Evolutionary conservation across 192 early-diverging fungal species (phyloP).

Genomic region (Coemansia sp.): DNA sequence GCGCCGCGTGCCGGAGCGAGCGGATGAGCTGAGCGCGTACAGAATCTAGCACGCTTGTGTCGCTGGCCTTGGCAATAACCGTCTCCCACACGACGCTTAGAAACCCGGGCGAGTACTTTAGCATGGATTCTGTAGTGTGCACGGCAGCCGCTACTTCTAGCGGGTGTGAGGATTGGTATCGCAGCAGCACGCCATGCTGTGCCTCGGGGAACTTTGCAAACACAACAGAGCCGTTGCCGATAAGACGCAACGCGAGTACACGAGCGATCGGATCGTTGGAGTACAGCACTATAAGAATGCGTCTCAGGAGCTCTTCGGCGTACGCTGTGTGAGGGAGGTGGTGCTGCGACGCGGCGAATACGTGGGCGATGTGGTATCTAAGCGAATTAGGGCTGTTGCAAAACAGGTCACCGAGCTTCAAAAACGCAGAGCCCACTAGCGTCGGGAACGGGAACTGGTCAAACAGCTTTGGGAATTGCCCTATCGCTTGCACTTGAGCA

Average conservation of each 20-base stretch:
- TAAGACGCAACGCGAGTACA: conserved; percentile 44
- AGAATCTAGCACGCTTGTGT: conserved; percentile 22
- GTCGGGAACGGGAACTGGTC: conserved; percentile 56
- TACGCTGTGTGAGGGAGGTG: conserved; percentile 47
- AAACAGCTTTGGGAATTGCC: conserved; percentile 52
- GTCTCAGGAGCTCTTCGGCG: conserved; percentile 49
- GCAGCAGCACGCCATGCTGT: conserved; percentile 53
- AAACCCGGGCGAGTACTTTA: conserved; percentile 50
- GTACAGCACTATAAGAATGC: conserved; percentile 49
- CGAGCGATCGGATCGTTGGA: conserved; percentile 56
- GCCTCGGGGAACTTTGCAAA: conserved; percentile 52
- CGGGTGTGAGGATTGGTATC: conserved; percentile 49
- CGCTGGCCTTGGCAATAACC: conserved; percentile 34
- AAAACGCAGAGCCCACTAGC: conserved; percentile 53
- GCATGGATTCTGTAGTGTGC: conserved; percentile 46
- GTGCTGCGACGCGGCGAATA: conserved; percentile 39
- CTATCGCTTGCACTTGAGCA: conserved; percentile 49
- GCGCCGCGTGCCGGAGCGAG: conserved; percentile 47
- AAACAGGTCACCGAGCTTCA: conserved; percentile 56
- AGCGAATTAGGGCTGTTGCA: conserved; percentile 45
- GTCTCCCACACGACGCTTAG: conserved; percentile 52
- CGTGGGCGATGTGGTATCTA: conserved; percentile 52
- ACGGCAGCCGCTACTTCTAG: conserved; percentile 53
- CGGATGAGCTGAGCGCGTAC: conserved; percentile 44
- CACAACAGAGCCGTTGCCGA: conserved; percentile 49